Conservation (phyloP, 2,329 filamentous ascomycete genomes). For the Phyllosticta ampelicida region DNA sequence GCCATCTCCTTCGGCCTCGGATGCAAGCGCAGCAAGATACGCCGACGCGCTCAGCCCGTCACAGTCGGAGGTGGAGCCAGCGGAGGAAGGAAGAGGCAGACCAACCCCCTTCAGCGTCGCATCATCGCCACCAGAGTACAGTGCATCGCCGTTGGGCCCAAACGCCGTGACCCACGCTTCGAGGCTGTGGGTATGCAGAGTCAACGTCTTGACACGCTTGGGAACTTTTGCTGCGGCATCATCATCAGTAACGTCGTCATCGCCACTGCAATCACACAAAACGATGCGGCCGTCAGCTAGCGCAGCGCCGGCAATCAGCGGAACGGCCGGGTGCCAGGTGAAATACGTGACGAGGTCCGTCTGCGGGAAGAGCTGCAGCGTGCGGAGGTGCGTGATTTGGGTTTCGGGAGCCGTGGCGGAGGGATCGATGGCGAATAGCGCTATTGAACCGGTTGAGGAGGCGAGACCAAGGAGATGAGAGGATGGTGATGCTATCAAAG, state of each 20-base stretch:
- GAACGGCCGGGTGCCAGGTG: constrained; percentile 54
- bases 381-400: constrained; percentile 29
- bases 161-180: constrained; percentile 69
- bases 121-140: constrained; percentile 70
- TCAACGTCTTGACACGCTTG: no score
- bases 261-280: constrained; percentile 16
- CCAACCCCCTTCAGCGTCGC: constrained; percentile 42
- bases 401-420: constrained; percentile 1
- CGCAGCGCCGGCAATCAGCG: constrained; percentile 54
- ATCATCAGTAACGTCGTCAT: not conserved
- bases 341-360: constrained; percentile 60
- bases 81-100: constrained; percentile 21
- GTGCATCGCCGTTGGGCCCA: constrained; percentile 28
- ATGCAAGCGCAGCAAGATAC: not conserved
- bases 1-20: not conserved
- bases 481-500: constrained; percentile 10
- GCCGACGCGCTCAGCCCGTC: not conserved
- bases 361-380: constrained; percentile 42
- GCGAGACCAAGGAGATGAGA: constrained; percentile 56
- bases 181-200: constrained; percentile 37
- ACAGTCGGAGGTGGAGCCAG: not conserved
- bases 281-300: constrained; percentile 56
- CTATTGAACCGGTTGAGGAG: constrained; percentile 63
- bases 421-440: constrained; percentile 42
- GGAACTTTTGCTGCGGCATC: no score